Evolutionary conservation across 139 green algal genomes (phyloP).

Genomic region (Chlorella sp.): DNA sequence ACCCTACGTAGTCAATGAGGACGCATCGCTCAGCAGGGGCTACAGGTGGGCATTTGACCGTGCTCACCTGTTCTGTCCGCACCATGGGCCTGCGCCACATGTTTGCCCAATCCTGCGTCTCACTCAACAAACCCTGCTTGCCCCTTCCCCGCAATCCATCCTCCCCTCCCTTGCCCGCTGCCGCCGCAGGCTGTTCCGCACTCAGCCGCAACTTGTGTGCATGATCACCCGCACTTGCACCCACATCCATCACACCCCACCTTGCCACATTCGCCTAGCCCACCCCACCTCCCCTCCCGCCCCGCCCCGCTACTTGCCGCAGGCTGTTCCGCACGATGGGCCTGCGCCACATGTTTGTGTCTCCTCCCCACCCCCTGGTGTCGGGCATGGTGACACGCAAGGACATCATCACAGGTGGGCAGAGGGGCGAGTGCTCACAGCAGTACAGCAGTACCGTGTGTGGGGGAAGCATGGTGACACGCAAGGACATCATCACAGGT

Average conservation of each 20-base stretch:
- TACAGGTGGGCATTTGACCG: constrained; percentile 66
- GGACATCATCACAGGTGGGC: constrained; percentile 64
- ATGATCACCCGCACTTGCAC: neutral
- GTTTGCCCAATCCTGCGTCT: neutral
- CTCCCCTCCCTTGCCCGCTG: too few relatives aligned
- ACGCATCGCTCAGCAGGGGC: constrained; percentile 66
- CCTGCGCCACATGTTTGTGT: constrained; percentile 84
- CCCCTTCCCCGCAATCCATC: too few relatives aligned
- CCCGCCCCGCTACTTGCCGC: neutral
- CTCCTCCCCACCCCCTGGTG: constrained; percentile 63
- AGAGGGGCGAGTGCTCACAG: too few relatives aligned
- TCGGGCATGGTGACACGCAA: constrained; percentile 86
- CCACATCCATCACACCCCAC: too few relatives aligned
- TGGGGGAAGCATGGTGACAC: too few relatives aligned
- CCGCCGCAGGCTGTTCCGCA: constrained; percentile 72
- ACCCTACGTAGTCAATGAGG: constrained; percentile 63
- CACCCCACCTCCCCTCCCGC: neutral
- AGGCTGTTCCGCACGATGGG: constrained; percentile 84
- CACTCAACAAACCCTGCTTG: neutral
- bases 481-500: too few relatives aligned
- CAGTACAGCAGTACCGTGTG: neutral
- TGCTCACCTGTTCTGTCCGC: neutral
- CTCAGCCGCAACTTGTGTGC: neutral
- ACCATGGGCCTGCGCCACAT: too few relatives aligned
- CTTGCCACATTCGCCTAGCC: too few relatives aligned